Base-by-base conservation (phyloP, 176 grass and related monocot species). In the Rhynchospora tenuis region DNA sequence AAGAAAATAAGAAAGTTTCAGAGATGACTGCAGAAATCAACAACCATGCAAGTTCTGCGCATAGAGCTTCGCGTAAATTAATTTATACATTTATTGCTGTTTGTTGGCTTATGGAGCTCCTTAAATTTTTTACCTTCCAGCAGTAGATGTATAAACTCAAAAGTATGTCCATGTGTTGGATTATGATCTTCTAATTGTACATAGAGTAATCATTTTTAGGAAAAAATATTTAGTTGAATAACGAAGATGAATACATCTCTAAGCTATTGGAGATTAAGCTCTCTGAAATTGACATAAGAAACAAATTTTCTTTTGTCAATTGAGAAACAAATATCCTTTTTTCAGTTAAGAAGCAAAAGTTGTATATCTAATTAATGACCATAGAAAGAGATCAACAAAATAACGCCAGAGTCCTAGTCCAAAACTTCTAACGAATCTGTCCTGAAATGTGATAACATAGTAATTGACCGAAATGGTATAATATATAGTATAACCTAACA, bases 371-470 rank as follows among this genome's bases (percentile, higher is more conserved):
- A 27, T 9, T 16, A 31, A 27, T 9, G 28, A 31, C 17, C 17
- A 64, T 29, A 29, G 28, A 64, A 15, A 63, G 28, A 4, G 13
- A 6, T 28, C 11, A 64, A 28, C 61, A 64, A 29, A 19, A 64
- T 64, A 38, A 71, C 19, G 43, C 68, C 68, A 72, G 9, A 42
- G 43, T 9, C 47, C n/a, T 15, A 23, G n/a, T 23, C 7, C 16
- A 59, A 73, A 73, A 47, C 19, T 48, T 73, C 3, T 73, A 73
- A n/a, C 15, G 45, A 73, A 29, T 29, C 26, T 64, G 11, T 50
- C 70, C 45, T 48, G 47, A 73, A 73, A 9, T 73, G n/a, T 3
- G 70, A 71, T 71, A 71, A 71, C 70, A 73, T 73, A 50, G 44
- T 73, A 73, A 47, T 48, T 47, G 69, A 73, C 68, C 16, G 7